Conservation (phyloP, 73 alveolate genomes). For the Loxodes magnus region DNA sequence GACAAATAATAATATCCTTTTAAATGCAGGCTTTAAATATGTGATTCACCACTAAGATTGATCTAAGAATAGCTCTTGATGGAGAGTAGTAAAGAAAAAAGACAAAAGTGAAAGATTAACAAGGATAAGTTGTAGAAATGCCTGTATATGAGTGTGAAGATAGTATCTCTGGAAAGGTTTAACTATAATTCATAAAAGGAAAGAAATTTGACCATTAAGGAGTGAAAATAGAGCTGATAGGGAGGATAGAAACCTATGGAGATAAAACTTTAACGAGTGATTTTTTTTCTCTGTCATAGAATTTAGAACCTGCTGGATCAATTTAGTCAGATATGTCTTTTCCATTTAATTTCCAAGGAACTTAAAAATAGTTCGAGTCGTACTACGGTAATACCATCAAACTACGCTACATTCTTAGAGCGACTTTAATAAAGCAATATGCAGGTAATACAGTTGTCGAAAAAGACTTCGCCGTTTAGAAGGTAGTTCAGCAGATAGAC, state of each 20-base stretch:
- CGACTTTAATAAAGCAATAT: not conserved
- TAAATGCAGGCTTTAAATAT: too few species aligned
- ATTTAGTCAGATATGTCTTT: constrained; percentile 33
- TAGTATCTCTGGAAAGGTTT: constrained; percentile 62
- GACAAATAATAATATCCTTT: too few species aligned
- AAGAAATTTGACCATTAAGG: constrained; percentile 77
- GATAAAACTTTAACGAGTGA: constrained; percentile 49
- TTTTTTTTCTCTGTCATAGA: constrained; percentile 42
- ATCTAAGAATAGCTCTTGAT: too few species aligned
- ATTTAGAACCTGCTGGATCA: constrained; percentile 72
- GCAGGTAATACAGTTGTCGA: constrained; percentile 35
- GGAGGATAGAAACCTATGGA: too few species aligned
- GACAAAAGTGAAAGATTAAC: too few species aligned
- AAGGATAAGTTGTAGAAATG: too few species aligned
- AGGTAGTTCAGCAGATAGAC: constrained; percentile 32
- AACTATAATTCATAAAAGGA: constrained; percentile 31
- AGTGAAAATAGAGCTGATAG: constrained; percentile 73
- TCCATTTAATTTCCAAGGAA: constrained; percentile 55
- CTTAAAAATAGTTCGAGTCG: constrained; percentile 46
- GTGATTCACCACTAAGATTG: too few species aligned
- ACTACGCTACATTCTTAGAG: not conserved
- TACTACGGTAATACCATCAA: not conserved
- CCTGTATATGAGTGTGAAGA: constrained; percentile 70
- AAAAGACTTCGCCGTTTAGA: constrained; percentile 42
- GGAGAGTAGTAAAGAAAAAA: too few species aligned